Conservation (phyloP, 352 stramenopile genomes). For the Phytophthora megakarya region DNA sequence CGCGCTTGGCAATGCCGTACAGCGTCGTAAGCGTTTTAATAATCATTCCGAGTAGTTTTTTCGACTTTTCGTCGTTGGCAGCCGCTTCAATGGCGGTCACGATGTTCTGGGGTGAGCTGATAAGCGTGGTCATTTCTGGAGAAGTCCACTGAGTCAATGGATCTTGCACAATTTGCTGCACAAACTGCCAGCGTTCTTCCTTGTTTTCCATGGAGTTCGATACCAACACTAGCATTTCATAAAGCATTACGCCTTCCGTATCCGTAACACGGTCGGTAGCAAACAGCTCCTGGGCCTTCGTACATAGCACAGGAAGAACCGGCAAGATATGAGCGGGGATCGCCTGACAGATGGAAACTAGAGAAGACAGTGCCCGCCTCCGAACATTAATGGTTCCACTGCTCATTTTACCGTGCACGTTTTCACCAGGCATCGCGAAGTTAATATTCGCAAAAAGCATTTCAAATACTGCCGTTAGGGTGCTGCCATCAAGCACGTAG, state of each 20-base stretch:
- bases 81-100: slow-evolving; percentile 59
- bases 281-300: slow-evolving; percentile 77
- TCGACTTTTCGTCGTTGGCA: slow-evolving; percentile 40
- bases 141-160: slow-evolving; percentile 66
- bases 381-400: slow-evolving; percentile 76
- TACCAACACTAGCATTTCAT: slow-evolving; percentile 83
- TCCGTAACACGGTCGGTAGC: slow-evolving; percentile 71
- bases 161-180: slow-evolving; percentile 77
- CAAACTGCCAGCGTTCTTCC: slow-evolving; percentile 65
- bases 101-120: slow-evolving; percentile 59
- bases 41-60: slow-evolving; percentile 57
- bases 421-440: slow-evolving; percentile 70
- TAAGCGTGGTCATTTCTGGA: slow-evolving; percentile 66
- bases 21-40: slow-evolving; percentile 81
- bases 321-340: slow-evolving; percentile 78
- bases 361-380: slow-evolving; percentile 62
- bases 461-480: slow-evolving; percentile 76
- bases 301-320: slow-evolving; percentile 71
- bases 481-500: slow-evolving; percentile 61
- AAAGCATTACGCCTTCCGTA: slow-evolving; percentile 76
- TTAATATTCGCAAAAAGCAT: slow-evolving; percentile 77
- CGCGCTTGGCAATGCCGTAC: slow-evolving; percentile 76
- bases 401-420: slow-evolving; percentile 68
- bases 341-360: slow-evolving; percentile 80
- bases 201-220: slow-evolving; percentile 77